Evolutionary conservation across 176 grass and related monocot genomes (phyloP), one percentile per base, ranked within the genome.

Genomic region (Eragrostis nindensis): DNA sequence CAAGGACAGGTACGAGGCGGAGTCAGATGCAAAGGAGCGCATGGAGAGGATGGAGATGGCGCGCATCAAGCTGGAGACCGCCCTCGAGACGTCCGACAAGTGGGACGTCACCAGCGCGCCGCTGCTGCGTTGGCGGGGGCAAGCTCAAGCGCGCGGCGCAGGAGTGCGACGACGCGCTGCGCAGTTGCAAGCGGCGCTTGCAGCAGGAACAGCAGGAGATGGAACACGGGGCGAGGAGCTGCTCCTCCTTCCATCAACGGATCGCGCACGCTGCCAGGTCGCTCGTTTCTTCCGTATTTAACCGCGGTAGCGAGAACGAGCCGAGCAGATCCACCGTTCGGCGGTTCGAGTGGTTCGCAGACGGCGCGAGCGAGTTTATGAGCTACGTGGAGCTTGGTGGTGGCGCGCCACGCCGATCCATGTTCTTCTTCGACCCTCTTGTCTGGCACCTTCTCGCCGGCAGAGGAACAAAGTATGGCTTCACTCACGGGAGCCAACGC

Each of bases 1-100:
- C 4, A 36, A 36, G 32, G 32, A 36, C 2, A 36, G 32, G 4
- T 36, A 36, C 4, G 32, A 36, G 1, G 4, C 2, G 2, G 32
- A 36, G 32, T 36, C 32, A 36, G 4, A 36, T 36, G 4, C 52
- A 8, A 53, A 25, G 19, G 52, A 42, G 36, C 15, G 14, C 43
- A 10, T 76, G n/a, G 74, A 62, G 22, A 76, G 74, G 21, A 7
- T 62, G 40, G 74, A 77, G 74, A 76, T 50, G 68, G 68, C 45
- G 25, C 68, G 49, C 44, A 30, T 71, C 45, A 71, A 71, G 68
- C 42, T 49, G 12, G 44, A 71, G 45, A 44, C 15, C 24, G 22
- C 7, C 11, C 68, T 71, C 0, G 44, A 71, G 24, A 71, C 25
- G 11, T 71, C 68, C 7, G 45, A 49, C 6, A 71, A 18, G 25